These are phyloP conservation scores for Arabidopsis suecica DNA, from an alignment of 345 rosid species.

Conservation along the genomic window DNA sequence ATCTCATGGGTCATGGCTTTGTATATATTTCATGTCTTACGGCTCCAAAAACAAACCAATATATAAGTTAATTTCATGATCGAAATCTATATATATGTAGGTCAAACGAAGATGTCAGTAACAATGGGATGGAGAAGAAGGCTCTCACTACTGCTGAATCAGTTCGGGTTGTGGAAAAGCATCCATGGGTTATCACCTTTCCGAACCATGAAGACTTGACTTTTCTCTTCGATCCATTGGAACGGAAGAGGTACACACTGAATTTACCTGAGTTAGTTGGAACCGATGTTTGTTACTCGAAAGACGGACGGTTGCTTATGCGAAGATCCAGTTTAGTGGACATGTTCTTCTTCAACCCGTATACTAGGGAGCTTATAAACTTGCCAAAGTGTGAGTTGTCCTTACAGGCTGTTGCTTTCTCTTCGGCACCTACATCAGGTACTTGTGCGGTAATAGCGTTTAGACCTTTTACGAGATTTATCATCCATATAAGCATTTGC, in stretches of 20 bases:
- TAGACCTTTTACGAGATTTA: not conserved
- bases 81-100: too few species aligned
- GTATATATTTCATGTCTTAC: too few species aligned
- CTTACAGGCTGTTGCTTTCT: conserved; percentile 64
- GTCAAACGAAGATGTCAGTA: too few species aligned
- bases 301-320: conserved; percentile 69
- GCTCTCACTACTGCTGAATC: not conserved
- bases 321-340: conserved; percentile 51
- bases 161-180: not conserved
- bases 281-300: conserved; percentile 58
- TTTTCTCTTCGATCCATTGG: too few species aligned
- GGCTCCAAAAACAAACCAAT: too few species aligned
- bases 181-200: not conserved
- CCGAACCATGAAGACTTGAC: not conserved
- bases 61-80: too few species aligned
- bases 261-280: too few species aligned
- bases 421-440: conserved; percentile 59
- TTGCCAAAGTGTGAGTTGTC: conserved; percentile 57
- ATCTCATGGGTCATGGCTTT: too few species aligned
- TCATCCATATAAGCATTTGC: conserved; percentile 47
- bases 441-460: conserved; percentile 53
- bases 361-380: conserved; percentile 49
- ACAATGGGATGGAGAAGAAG: too few species aligned
- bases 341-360: conserved; percentile 68
- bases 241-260: too few species aligned